Conservation (phyloP, 73 alveolate genomes). For the Blepharisma stoltei region DNA sequence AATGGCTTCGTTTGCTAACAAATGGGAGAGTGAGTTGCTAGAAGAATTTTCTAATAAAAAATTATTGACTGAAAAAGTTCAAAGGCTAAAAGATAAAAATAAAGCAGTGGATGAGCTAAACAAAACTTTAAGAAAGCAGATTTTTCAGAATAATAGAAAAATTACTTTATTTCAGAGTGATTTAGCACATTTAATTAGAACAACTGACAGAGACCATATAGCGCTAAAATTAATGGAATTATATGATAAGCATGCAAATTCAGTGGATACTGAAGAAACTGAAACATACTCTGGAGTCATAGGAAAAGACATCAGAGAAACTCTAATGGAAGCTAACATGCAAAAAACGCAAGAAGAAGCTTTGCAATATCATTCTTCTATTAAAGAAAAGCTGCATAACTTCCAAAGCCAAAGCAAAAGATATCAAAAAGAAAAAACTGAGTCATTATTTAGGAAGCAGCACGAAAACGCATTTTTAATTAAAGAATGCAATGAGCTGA, state of each 20-base stretch:
- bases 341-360: constrained; percentile 52
- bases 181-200: constrained; percentile 29
- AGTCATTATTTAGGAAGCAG: constrained; percentile 38
- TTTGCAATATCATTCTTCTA: constrained; percentile 45
- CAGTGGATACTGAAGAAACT: constrained; percentile 28
- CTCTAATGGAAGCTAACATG: constrained; percentile 38
- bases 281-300: background rate
- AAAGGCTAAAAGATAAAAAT: constrained; percentile 48
- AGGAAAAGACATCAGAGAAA: constrained; percentile 5
- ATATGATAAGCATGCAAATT: constrained; percentile 38
- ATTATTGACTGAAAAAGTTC: constrained; percentile 10
- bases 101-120: constrained; percentile 45
- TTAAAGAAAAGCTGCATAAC: constrained; percentile 43
- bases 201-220: constrained; percentile 35
- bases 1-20: no score
- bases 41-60: constrained; percentile 42
- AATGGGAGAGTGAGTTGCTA: no score
- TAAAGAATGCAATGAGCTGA: constrained; percentile 50
- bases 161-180: constrained; percentile 50
- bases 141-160: constrained; percentile 44
- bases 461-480: constrained; percentile 53
- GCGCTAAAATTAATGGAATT: constrained; percentile 38
- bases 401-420: constrained; percentile 45
- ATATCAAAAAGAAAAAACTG: constrained; percentile 57
- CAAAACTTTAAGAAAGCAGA: constrained; percentile 38